Evolutionary conservation across 208 protist species (phyloP).

Genomic region (Crithidia thermophila): DNA sequence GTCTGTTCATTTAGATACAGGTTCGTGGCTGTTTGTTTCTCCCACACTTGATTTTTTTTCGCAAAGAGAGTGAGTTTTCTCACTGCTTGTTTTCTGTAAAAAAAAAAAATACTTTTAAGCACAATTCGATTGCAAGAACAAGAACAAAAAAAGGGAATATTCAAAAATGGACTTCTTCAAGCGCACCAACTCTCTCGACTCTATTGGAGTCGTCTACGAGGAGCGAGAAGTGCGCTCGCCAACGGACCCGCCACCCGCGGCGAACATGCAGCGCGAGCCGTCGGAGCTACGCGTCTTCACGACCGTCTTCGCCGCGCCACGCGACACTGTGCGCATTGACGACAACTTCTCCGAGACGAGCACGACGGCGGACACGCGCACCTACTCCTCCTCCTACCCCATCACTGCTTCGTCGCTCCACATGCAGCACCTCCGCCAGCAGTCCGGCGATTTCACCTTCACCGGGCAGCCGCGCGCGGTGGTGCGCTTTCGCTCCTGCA

Average conservation of each 20-base stretch:
- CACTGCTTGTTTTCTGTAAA: too few species aligned
- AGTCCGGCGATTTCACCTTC: slow-evolving; percentile 63
- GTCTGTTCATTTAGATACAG: too few species aligned
- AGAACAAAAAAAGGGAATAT: neutral
- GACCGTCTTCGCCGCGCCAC: slow-evolving; percentile 3
- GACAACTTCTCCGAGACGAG: slow-evolving; percentile 48
- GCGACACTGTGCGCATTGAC: slow-evolving; percentile 18
- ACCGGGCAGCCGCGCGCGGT: slow-evolving; percentile 68
- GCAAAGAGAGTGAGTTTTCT: too few species aligned
- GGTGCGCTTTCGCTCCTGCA: slow-evolving; percentile 78
- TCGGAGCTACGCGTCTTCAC: slow-evolving; percentile 22
- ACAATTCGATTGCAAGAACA: neutral
- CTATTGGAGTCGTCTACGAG: slow-evolving; percentile 46
- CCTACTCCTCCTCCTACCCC: slow-evolving; percentile 38
- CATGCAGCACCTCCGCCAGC: slow-evolving; percentile 40
- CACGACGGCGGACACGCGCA: slow-evolving; percentile 46
- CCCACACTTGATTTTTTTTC: too few species aligned
- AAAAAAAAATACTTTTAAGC: too few species aligned
- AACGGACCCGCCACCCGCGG: slow-evolving; percentile 10
- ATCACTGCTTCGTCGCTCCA: slow-evolving; percentile 28
- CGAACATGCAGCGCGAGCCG: slow-evolving; percentile 3
- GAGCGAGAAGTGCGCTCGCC: slow-evolving; percentile 22
- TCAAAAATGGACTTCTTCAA: slow-evolving; percentile 40
- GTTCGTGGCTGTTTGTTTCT: too few species aligned
- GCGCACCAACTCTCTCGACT: slow-evolving; percentile 50